These are phyloP conservation scores for Lachancea lanzarotensis DNA, from an alignment of 805 yeast species.

Conservation along the genomic window DNA sequence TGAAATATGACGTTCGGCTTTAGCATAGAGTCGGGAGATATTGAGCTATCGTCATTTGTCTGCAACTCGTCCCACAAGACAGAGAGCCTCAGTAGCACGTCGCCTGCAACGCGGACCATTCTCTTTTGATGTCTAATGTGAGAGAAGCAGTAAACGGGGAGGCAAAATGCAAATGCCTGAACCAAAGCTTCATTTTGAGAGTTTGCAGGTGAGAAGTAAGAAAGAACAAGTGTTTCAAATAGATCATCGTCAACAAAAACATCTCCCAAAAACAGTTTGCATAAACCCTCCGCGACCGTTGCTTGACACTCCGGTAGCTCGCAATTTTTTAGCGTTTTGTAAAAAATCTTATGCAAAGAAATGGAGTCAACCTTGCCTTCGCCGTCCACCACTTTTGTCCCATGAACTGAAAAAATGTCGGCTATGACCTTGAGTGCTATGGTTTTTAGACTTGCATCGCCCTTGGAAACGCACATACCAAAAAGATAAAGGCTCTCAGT, in stretches of 20 bases:
- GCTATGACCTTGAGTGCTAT: slow-evolving; percentile 64
- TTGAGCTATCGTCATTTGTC: slow-evolving; percentile 31
- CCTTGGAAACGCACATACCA: slow-evolving; percentile 63
- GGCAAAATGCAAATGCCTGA: slow-evolving; percentile 78
- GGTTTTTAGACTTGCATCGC: slow-evolving; percentile 54
- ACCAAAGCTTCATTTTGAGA: slow-evolving; percentile 56
- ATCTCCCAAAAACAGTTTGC: slow-evolving; percentile 75
- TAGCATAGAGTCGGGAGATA: slow-evolving; percentile 23
- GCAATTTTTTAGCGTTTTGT: slow-evolving; percentile 52
- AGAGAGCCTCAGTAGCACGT: slow-evolving; percentile 55
- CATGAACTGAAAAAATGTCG: slow-evolving; percentile 75
- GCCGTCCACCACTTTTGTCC: slow-evolving; percentile 58
- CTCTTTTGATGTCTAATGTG: slow-evolving; percentile 64
- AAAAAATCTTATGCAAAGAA: slow-evolving; percentile 62
- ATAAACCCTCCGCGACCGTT: slow-evolving; percentile 76
- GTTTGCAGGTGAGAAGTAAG: slow-evolving; percentile 69
- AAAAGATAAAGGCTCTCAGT: slow-evolving; percentile 55
- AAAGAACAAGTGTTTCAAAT: slow-evolving; percentile 60
- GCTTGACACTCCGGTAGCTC: slow-evolving; percentile 65
- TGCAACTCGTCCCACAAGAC: slow-evolving; percentile 36
- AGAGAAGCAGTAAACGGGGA: slow-evolving; percentile 82
- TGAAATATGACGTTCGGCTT: slow-evolving; percentile 52
- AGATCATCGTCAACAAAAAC: slow-evolving; percentile 64
- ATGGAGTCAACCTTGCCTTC: slow-evolving; percentile 58
- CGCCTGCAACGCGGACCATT: slow-evolving; percentile 57